Evolutionary conservation across 305 asterid genomes (phyloP).

Genomic region (Fraxinus paxiana): DNA sequence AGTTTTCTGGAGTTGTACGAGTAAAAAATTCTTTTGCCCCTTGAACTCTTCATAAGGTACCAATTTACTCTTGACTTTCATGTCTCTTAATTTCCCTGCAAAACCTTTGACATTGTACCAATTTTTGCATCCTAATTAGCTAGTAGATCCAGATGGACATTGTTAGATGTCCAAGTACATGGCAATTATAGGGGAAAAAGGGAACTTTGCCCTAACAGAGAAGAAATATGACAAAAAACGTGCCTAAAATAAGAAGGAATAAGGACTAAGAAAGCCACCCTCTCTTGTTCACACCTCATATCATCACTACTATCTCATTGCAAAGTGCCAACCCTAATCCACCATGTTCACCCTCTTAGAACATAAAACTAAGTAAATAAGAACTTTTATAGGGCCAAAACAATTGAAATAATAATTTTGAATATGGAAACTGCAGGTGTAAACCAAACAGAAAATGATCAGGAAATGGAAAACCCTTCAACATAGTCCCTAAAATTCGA

Average conservation of each 20-base stretch:
- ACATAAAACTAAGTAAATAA: not conserved
- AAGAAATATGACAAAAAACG: not conserved
- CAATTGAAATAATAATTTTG: not conserved
- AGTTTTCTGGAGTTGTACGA: not conserved
- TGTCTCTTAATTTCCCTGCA: not conserved
- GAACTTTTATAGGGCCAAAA: not conserved
- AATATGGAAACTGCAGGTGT: not conserved
- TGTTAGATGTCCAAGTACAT: not conserved
- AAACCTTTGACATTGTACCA: not conserved
- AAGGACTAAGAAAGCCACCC: not conserved
- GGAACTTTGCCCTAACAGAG: not conserved
- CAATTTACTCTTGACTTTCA: not conserved
- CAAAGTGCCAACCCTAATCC: not conserved
- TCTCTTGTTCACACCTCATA: not conserved
- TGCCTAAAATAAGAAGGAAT: not conserved
- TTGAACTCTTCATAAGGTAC: not conserved
- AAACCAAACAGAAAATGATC: not conserved
- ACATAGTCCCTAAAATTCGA: not conserved
- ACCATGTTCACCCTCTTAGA: not conserved
- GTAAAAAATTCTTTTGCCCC: not conserved
- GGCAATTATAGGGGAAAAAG: not conserved
- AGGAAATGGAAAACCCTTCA: not conserved
- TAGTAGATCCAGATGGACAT: not conserved
- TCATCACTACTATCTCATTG: not conserved
- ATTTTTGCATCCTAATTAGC: not conserved